Percentiles rank a stretch among this genome's conserved stretches.
Conservation (phyloP, 1,284 basidiomycete genomes). For the Erythrobasidium hasegawianum region DNA sequence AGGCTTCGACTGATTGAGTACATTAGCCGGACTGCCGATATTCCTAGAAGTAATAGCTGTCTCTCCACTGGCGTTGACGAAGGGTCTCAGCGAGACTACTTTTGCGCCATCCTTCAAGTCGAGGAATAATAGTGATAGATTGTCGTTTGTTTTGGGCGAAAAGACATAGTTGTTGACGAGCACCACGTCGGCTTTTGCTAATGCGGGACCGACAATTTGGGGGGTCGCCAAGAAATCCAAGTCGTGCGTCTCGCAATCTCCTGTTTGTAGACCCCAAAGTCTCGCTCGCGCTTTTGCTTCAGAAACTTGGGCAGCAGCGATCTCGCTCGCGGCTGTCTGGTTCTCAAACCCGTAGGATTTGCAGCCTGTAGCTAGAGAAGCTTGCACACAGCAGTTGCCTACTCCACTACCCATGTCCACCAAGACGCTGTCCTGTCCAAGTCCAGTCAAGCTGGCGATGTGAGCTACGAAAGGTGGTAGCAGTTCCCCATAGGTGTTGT, state of each 20-base stretch:
- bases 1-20: slow-evolving; percentile 38
- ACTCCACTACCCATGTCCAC: slow-evolving; percentile 59
- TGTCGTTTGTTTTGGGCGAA: slow-evolving; percentile 55
- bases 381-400: slow-evolving; percentile 57
- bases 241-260: slow-evolving; percentile 52
- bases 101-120: slow-evolving; percentile 56
- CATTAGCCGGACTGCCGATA: slow-evolving; percentile 37
- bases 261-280: slow-evolving; percentile 54
- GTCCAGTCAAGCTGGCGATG: slow-evolving; percentile 47
- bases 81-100: slow-evolving; percentile 57
- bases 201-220: slow-evolving; percentile 11
- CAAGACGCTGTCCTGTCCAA: slow-evolving; percentile 49
- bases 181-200: slow-evolving; percentile 36
- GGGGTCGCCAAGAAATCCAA: slow-evolving; percentile 52
- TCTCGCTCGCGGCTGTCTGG: slow-evolving; percentile 53
- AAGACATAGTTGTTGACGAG: slow-evolving; percentile 59
- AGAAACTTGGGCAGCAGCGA: slow-evolving; percentile 53
- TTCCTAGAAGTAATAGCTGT: slow-evolving; percentile 37
- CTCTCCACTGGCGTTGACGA: slow-evolving; percentile 45
- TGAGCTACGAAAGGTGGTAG: slow-evolving; percentile 51
- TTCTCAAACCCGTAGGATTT: slow-evolving; percentile 55
- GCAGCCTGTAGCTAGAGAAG: slow-evolving; percentile 54
- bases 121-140: slow-evolving; percentile 56
- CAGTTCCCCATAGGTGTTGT: slow-evolving; percentile 51
- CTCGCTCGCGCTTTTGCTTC: slow-evolving; percentile 54